These are phyloP conservation scores for Fusarium paranaense DNA, from an alignment of 2,329 filamentous ascomycete genomes.

Conservation along the genomic window DNA sequence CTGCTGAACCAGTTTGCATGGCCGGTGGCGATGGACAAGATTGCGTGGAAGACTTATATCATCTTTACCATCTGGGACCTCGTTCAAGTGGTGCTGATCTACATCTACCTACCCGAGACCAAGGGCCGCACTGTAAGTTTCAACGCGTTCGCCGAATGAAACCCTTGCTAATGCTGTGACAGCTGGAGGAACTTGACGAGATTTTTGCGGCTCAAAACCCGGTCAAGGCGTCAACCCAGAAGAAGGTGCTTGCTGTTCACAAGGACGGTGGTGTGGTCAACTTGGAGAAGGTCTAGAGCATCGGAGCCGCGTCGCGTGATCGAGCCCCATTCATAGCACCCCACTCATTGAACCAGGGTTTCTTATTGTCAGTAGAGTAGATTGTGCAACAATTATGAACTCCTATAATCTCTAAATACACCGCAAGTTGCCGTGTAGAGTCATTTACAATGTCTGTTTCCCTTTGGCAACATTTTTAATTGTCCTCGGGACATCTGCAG, in stretches of 20 bases:
- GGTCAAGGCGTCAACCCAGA: not conserved
- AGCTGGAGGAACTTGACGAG: not conserved
- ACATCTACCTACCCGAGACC: not conserved
- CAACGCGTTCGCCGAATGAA: not conserved
- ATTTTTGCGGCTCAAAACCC: not conserved
- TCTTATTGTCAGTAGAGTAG: not conserved
- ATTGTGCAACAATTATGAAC: not conserved
- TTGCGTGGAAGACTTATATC: slow-evolving; percentile 66
- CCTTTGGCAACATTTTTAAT: not conserved
- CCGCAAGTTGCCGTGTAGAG: not conserved
- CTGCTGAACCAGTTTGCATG: slow-evolving; percentile 60
- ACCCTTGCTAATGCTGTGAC: not conserved
- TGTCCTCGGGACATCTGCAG: not conserved
- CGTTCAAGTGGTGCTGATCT: slow-evolving; percentile 6
- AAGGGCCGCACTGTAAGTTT: not conserved
- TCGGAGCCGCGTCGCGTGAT: not conserved
- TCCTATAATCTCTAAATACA: not conserved
- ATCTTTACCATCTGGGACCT: slow-evolving; percentile 58
- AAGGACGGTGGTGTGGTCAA: not conserved
- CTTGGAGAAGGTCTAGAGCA: not conserved
- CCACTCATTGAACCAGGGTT: not conserved
- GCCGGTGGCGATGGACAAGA: slow-evolving; percentile 59
- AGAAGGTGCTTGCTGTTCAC: not conserved
- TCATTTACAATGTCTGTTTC: not conserved
- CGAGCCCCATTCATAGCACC: not conserved